These are phyloP conservation scores for Ustilago sp. DNA, from an alignment of 1,284 basidiomycete species.

Conservation along the genomic window DNA sequence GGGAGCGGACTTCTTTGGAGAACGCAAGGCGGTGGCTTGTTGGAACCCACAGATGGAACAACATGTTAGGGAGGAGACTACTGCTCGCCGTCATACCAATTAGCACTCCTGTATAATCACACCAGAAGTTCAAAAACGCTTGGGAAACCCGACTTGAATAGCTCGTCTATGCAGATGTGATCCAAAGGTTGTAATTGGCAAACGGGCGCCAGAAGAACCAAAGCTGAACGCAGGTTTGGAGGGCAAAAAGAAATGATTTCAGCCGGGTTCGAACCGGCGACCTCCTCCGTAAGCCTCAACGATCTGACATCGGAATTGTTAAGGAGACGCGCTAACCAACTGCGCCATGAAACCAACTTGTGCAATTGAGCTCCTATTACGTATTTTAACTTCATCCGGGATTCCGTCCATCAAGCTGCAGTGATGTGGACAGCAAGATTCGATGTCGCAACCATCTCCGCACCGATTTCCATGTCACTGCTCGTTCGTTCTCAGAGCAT, in stretches of 20 bases:
- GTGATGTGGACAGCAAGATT: neutral
- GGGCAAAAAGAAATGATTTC: slow-evolving; percentile 36
- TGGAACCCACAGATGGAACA: slow-evolving; percentile 49
- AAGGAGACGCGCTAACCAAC: slow-evolving; percentile 60
- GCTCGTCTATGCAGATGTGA: neutral
- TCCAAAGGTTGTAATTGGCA: neutral
- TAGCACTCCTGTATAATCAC: neutral
- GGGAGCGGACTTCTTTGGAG: slow-evolving; percentile 47
- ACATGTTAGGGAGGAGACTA: slow-evolving; percentile 20
- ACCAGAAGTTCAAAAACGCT: neutral
- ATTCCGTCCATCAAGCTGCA: neutral
- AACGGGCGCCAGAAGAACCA: neutral
- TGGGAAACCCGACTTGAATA: too few relatives aligned
- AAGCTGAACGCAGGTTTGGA: neutral
- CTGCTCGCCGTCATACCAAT: slow-evolving; percentile 1
- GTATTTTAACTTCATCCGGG: neutral
- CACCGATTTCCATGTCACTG: too few relatives aligned
- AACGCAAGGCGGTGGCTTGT: slow-evolving; percentile 39
- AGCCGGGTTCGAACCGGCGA: slow-evolving; percentile 58
- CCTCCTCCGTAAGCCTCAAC: slow-evolving; percentile 55
- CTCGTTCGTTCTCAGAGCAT: too few relatives aligned
- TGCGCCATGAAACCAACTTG: slow-evolving; percentile 52
- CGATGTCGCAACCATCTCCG: neutral
- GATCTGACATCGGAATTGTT: slow-evolving; percentile 44
- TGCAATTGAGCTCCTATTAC: neutral